Percentiles rank a stretch among this genome's conserved stretches.
phyloP scores from a whole-genome alignment of 768 basidiomycete species.

The Xerocomus spinulosus region DNA sequence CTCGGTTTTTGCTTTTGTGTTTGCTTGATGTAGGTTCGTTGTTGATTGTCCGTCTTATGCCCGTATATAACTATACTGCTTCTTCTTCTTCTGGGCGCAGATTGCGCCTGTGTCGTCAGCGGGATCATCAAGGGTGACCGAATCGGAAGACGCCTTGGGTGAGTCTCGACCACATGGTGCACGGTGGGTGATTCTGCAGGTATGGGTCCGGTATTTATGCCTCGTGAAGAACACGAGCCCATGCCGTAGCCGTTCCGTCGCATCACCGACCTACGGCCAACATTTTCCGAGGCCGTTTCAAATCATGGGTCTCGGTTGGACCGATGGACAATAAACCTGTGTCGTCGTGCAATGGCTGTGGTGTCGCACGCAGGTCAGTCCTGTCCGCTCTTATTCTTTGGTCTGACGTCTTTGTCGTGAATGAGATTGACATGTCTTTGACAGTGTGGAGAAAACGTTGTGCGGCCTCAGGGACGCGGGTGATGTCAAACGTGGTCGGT shows the following conservation, averaged over 20 bases:
- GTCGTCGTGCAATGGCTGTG: neutral
- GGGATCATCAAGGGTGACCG: too few species aligned
- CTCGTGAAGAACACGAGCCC: too few species aligned
- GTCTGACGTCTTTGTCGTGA: neutral
- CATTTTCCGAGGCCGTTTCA: too few species aligned
- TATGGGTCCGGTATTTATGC: too few species aligned
- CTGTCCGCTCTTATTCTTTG: neutral
- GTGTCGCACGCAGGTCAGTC: constrained; percentile 12
- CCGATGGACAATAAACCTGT: too few species aligned
- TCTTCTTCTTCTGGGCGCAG: neutral
- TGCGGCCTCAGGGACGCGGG: neutral
- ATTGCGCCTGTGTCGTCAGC: neutral
- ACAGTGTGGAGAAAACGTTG: too few species aligned
- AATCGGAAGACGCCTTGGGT: too few species aligned
- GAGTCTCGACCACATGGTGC: too few species aligned
- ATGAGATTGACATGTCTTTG: neutral
- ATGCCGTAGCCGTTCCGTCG: too few species aligned
- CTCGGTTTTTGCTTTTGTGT: neutral
- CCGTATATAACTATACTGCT: neutral
- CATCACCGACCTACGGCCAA: too few species aligned
- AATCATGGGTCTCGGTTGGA: too few species aligned
- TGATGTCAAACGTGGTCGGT: neutral
- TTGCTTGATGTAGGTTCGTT: neutral
- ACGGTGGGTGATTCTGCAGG: too few species aligned
- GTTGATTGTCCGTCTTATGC: neutral